Base-by-base conservation (phyloP, 768 basidiomycete genomes). In the Multifurca ochricompacta region DNA sequence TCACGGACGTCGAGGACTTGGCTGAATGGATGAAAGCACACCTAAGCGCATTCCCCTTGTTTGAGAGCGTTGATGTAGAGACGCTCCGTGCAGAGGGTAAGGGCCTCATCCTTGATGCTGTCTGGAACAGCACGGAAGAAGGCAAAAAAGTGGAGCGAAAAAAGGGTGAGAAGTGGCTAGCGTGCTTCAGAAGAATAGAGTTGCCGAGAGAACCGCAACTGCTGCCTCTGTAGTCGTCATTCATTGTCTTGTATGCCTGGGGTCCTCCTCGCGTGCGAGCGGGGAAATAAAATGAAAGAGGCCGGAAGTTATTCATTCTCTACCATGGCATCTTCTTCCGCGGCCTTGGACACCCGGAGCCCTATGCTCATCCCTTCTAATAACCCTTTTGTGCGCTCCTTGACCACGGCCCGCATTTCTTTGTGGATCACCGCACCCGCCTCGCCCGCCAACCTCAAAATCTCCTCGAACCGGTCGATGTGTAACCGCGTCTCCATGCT, bases 61-160 rank as follows among this genome's bases (percentile, higher is more conserved):
- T 99, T 68, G 80, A 91, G 60, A 73, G 76, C 30, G 76, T 95
- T 56, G 80, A 81, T 44, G 87, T 91, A 62, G 79, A 83, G 28
- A 78, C 81, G 23, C 75, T 97, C 18, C 79, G 87, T n/a, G 72
- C 74, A 9, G 79, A 87, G 59, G 89, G 88, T 16, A 81, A 84
- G 60, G 87, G 86, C 2, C 74, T 79, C 0, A 80, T 92, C 43
- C 66, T 94, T n/a, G 87, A 90, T 59, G 88, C 84, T 2, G 83
- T 95, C 16, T 85, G 84, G 68, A 79, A 73, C 31, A 82, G 82
- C 63, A 99, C 96, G 3, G 96, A 99, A 69, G 96, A 99, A 70
- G 95, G 96, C 5, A 91, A 84, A 69, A 99, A 99, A 68, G 96
- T 98, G 0, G 89, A 90, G 67, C 74, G 95, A 66, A 97, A 96